These are phyloP conservation scores for Xylaria intraflava DNA, from an alignment of 495 filamentous ascomycete genomes.

Conservation along the genomic window DNA sequence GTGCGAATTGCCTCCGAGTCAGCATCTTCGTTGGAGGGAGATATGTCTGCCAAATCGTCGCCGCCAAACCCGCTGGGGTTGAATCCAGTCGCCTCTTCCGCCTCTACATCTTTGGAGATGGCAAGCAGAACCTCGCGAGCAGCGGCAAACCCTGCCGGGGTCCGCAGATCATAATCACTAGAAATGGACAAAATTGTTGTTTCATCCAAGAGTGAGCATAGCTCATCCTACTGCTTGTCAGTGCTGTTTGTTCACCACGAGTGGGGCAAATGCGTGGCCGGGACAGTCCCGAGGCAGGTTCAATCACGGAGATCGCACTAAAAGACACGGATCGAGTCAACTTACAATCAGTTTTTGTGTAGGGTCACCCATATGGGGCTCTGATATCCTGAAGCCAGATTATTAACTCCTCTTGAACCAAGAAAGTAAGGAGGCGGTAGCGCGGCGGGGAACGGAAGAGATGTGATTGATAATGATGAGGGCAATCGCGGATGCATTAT, in stretches of 20 bases:
- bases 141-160: slow-evolving; percentile 42
- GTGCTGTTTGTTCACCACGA: background rate
- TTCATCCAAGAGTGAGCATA: slow-evolving; percentile 35
- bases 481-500: slow-evolving; percentile 2
- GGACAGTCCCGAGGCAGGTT: background rate
- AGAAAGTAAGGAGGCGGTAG: background rate
- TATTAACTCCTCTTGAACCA: background rate
- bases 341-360: slow-evolving; percentile 17
- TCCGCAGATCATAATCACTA: slow-evolving; percentile 55
- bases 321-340: background rate
- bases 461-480: background rate
- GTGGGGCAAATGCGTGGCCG: too few relatives aligned
- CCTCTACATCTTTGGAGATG: slow-evolving; percentile 52
- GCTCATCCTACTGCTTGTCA: slow-evolving; percentile 13
- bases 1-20: slow-evolving; percentile 4
- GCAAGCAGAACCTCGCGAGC: slow-evolving; percentile 49
- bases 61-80: slow-evolving; percentile 68
- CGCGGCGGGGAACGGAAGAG: background rate
- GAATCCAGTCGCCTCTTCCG: slow-evolving; percentile 64
- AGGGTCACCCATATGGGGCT: slow-evolving; percentile 14
- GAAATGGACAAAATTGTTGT: slow-evolving; percentile 58
- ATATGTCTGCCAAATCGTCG: slow-evolving; percentile 10
- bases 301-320: background rate
- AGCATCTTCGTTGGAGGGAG: slow-evolving; percentile 7
- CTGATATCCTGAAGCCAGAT: background rate